Evolutionary conservation across 192 early-diverging fungal species (phyloP).

Genomic region (Coemansia sp.): DNA sequence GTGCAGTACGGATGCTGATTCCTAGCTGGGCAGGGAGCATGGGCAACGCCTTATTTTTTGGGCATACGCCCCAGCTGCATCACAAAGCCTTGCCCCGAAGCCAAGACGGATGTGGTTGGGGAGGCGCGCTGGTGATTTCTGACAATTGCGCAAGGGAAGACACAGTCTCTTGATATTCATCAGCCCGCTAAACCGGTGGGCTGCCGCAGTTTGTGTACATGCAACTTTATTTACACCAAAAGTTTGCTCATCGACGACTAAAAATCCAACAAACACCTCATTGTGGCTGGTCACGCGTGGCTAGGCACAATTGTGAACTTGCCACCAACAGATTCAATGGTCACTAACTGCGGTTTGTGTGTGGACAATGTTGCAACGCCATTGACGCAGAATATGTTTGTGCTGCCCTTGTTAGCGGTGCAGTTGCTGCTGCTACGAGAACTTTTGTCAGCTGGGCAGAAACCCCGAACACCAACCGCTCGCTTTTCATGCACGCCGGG

Average conservation of each 20-base stretch:
- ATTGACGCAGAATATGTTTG: conserved; percentile 1
- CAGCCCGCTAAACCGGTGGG: not conserved
- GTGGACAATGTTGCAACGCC: not conserved
- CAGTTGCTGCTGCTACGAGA: not conserved
- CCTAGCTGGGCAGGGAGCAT: not conserved
- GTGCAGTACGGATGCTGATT: not conserved
- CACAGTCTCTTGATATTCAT: not conserved
- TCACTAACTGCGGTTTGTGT: conserved; percentile 36
- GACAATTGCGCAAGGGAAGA: too few species aligned
- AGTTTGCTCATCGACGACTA: not conserved
- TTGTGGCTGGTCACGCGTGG: not conserved
- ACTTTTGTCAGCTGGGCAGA: not conserved
- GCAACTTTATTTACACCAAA: conserved; percentile 7
- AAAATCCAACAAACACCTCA: not conserved
- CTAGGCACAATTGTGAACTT: conserved; percentile 19
- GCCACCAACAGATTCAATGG: conserved; percentile 13
- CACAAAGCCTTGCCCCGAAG: not conserved
- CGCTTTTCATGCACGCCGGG: not conserved
- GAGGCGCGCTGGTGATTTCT: not conserved
- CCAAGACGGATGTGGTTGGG: not conserved
- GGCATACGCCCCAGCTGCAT: not conserved
- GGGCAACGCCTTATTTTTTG: not conserved
- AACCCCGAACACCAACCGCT: not conserved
- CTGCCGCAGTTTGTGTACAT: not conserved
- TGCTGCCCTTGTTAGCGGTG: not conserved